Evolutionary conservation across 1,139 yeast genomes (phyloP), one percentile per base, ranked within the genome.

Genomic region (Sugiyamaella japonica): DNA sequence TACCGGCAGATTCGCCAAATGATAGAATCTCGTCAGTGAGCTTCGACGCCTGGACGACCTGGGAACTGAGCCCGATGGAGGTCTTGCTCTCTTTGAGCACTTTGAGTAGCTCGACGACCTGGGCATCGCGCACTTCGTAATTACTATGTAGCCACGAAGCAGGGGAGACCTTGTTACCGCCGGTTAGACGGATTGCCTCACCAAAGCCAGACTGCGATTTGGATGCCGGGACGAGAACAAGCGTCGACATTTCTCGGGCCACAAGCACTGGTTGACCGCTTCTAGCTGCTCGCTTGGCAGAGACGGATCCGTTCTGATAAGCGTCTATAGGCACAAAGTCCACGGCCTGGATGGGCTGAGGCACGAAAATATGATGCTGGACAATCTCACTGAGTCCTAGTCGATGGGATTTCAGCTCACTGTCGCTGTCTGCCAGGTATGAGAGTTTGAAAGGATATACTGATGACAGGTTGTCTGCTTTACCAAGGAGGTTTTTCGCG

Each of bases 131-230:
- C 17, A 74, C 57, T 57, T 71, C 72, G 54, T 65, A 70, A 50
- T 80, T 75, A 31, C 97, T 89, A 68, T 90, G 97, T 50, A 88
- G 86, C 90, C 95, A 91, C 61, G 90, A 83, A 61, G 97, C 90
- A 54, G 81, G 79, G 56, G 82, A 76, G 17, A 84, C 78, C 63
- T 80, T 78, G 45, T 75, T 70, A 49, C 96, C 96, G 47, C 97
- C 97, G 39, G 95, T 82, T 61, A 91, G 78, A 69, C 96, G 81
- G 57, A 90, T 71, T 25, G 87, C 75, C 68, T 87, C 93, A 13
- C 80, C 78, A 61, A 73, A 74, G 25, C 78, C 80, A 43, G 75
- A 73, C 9, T 71, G 65, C 16, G 76, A 69, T 34, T 71, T 67
- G 48, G 72, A 74, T 28, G 73, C 72, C 38, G 76, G 75, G 56